Evolutionary conservation across 495 filamentous ascomycete species (phyloP).

Genomic region (Neurospora sp.): DNA sequence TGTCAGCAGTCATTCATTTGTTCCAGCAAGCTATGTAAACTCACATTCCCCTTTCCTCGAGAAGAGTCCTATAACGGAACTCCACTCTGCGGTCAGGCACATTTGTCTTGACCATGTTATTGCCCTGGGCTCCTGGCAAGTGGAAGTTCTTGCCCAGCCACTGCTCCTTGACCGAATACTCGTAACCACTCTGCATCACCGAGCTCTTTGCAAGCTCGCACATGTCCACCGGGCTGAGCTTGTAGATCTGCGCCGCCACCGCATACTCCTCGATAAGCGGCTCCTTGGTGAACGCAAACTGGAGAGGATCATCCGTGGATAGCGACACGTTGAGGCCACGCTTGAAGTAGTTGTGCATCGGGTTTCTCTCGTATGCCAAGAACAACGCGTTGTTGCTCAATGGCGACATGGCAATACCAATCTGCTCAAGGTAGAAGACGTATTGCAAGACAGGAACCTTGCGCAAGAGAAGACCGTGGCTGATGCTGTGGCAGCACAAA

Average conservation of each 20-base stretch:
- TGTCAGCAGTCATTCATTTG: not conserved
- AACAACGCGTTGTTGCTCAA: slow-evolving; percentile 97
- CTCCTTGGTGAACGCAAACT: slow-evolving; percentile 98
- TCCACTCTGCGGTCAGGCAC: slow-evolving; percentile 86
- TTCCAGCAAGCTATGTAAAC: slow-evolving; percentile 10
- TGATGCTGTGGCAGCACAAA: slow-evolving; percentile 94
- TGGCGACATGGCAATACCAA: slow-evolving; percentile 97
- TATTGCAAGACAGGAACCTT: slow-evolving; percentile 95
- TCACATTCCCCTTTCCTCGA: slow-evolving; percentile 75
- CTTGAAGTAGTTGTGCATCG: slow-evolving; percentile 89
- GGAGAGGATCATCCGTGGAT: slow-evolving; percentile 92
- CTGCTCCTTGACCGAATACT: slow-evolving; percentile 73
- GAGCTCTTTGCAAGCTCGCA: slow-evolving; percentile 95
- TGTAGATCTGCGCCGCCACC: slow-evolving; percentile 96
- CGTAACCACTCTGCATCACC: slow-evolving; percentile 89
- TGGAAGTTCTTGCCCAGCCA: slow-evolving; percentile 77
- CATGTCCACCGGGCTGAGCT: slow-evolving; percentile 95
- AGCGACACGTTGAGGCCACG: slow-evolving; percentile 90
- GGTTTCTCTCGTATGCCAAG: slow-evolving; percentile 93
- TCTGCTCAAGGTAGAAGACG: slow-evolving; percentile 95
- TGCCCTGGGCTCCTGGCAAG: slow-evolving; percentile 65
- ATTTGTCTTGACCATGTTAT: slow-evolving; percentile 89
- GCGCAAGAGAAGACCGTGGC: slow-evolving; percentile 82
- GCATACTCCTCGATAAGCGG: slow-evolving; percentile 97
- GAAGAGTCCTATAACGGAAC: slow-evolving; percentile 74